Base-by-base conservation (phyloP, 306 rosid species). In the Begonia peltatifolia region DNA sequence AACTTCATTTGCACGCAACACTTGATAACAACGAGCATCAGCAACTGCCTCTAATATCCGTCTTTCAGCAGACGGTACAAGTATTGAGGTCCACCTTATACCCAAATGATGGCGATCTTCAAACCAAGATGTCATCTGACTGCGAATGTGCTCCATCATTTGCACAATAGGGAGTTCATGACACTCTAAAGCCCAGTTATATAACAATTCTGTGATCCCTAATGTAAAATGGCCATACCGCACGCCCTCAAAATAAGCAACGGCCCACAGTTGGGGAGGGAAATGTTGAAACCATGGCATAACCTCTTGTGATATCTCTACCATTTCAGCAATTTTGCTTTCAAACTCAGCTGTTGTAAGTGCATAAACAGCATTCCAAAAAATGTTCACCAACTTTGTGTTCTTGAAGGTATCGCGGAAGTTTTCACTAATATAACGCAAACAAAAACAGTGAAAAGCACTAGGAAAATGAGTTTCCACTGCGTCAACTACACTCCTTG, bases 331-430 rank as follows among this genome's bases (percentile, higher is more conserved):
- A 57, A 83, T 73, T 75, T 90, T 85, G 73, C 84, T 83, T 51
- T 90, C 97, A 66, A 90, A 90, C 61, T 90, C 97, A 59, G 75
- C 82, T 49, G 94, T 69, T 30, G 95, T 90, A 55, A 85, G 95
- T 59, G 97, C 97, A 80, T 90, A 85, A 50, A 90, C 97, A 63
- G 97, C 95, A 75, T 85, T 90, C 97, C 97, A 90, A 50, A 90
- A 90, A 62, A 90, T 85, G 58, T 86, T 90, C 54, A 90, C 87
- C 76, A 90, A 75, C 76, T 90, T 90, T 1, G 97, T 80, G 65
- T 90, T 90, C 67, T 90, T 90, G 64, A 90, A 90, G 35, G 97
- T 90, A 54, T 85, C 97, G 0, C 97, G 95, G 13, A 90, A 85
- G 68, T 84, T 77, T 74, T 89, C 97, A 43, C 97, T 89, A 0